A percentile compares a stretch with the other conserved stretches of the same genome.
phyloP scores from a whole-genome alignment of 345 rosid species.

The Odontarrhena argentea region DNA sequence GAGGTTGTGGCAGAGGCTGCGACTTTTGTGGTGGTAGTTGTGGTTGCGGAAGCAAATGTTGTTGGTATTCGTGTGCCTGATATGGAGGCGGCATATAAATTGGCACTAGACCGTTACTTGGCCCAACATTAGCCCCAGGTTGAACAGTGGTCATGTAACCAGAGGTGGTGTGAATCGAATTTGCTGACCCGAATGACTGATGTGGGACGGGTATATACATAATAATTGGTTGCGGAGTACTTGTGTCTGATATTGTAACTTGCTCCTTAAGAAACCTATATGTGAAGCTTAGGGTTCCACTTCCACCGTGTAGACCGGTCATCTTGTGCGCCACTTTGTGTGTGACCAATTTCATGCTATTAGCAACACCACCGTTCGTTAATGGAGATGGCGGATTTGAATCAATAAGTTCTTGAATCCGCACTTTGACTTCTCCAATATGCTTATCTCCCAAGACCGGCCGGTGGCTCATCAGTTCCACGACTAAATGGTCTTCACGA shows the following conservation, averaged over 20 bases:
- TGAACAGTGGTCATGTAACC: constrained; percentile 7
- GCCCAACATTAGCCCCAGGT: constrained; percentile 3
- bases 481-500: constrained; percentile 43
- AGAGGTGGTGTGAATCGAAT: no score
- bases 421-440: constrained; percentile 62
- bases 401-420: constrained; percentile 52
- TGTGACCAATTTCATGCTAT: no score
- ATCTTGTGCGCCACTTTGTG: no score
- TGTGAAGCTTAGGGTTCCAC: constrained; percentile 63
- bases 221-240: constrained; percentile 33
- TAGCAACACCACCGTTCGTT: no score
- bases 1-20: constrained; percentile 28
- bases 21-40: constrained; percentile 27
- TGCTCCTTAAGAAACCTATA: constrained; percentile 46
- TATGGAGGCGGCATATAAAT: constrained; percentile 19
- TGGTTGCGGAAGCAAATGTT: no score
- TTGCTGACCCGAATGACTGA: constrained; percentile 12
- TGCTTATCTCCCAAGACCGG: constrained; percentile 53
- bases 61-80: constrained; percentile 29
- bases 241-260: constrained; percentile 9
- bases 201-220: constrained; percentile 31
- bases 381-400: no score
- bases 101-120: constrained; percentile 25
- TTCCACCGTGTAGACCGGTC: no score
- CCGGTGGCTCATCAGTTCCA: constrained; percentile 57